Percentiles rank a stretch among this genome's conserved stretches.
These are phyloP conservation scores for Gentiana dahurica DNA, from an alignment of 257 asterid genomes.

Conservation along the genomic window DNA sequence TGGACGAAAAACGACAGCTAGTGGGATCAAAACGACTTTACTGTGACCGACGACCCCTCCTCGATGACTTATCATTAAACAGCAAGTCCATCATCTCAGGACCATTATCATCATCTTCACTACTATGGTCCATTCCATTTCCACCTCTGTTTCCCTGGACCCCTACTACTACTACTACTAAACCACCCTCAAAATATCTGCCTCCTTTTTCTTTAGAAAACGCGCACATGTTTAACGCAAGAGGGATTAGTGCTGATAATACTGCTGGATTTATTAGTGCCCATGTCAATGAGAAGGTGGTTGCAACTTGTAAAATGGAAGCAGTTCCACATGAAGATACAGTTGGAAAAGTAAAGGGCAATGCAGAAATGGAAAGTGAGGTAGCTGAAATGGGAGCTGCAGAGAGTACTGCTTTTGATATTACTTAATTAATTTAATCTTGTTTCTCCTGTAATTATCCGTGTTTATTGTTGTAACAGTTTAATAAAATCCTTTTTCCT, in stretches of 20 bases:
- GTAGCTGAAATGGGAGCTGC: slow-evolving; percentile 20
- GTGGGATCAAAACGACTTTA: slow-evolving; percentile 37
- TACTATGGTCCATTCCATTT: slow-evolving; percentile 43
- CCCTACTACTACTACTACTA: slow-evolving; percentile 24
- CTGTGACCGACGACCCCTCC: slow-evolving; percentile 12
- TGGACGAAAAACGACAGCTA: slow-evolving; percentile 21
- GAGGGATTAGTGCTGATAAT: slow-evolving; percentile 10
- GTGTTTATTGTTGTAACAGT: no score
- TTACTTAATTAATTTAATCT: slow-evolving; percentile 12
- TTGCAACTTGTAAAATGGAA: slow-evolving; percentile 16
- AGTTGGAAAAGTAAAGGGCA: slow-evolving; percentile 14
- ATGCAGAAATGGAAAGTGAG: slow-evolving; percentile 15
- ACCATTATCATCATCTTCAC: slow-evolving; percentile 15
- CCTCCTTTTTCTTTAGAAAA: slow-evolving; percentile 19
- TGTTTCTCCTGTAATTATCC: no score
- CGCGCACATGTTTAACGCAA: slow-evolving; percentile 9
- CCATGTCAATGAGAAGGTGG: slow-evolving; percentile 29
- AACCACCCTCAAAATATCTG: slow-evolving; percentile 11
- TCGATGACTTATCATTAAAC: slow-evolving; percentile 15
- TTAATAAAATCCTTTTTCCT: no score
- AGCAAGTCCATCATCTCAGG: slow-evolving; percentile 29
- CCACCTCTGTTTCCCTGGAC: slow-evolving; percentile 50
- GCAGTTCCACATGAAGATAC: slow-evolving; percentile 22
- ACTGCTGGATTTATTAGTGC: slow-evolving; percentile 7
- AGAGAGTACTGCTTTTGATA: slow-evolving; percentile 22